Conservation (phyloP, 441 rosid genomes). For the Syzygium syzygioides region DNA sequence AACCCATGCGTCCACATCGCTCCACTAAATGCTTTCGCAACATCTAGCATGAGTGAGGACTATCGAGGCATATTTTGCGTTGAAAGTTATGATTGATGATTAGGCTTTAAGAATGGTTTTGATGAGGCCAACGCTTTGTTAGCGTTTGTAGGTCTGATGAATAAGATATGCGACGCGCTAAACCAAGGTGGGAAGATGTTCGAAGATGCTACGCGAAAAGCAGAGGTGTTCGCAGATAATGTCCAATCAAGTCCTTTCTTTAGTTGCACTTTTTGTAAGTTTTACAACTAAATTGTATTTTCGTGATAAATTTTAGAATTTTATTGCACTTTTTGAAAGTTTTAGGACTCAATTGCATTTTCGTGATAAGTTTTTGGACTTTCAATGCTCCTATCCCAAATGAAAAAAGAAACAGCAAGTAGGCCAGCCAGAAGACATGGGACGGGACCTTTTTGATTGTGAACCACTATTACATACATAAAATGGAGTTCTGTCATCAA, state of each 20-base stretch:
- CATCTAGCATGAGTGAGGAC: not conserved
- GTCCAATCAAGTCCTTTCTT: not conserved
- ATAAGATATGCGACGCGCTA: too few relatives aligned
- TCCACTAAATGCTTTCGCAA: too few relatives aligned
- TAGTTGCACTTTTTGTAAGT: too few relatives aligned
- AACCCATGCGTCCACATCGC: not conserved
- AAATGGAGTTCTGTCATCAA: not conserved
- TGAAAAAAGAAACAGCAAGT: not conserved
- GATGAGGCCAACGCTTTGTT: not conserved
- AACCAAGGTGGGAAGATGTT: too few relatives aligned
- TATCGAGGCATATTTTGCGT: not conserved
- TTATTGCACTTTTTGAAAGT: too few relatives aligned
- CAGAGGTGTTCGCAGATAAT: not conserved
- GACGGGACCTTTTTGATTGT: too few relatives aligned
- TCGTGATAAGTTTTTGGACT: too few relatives aligned
- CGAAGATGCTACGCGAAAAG: not conserved
- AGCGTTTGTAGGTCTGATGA: not conserved
- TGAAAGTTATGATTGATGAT: not conserved
- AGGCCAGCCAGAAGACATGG: not conserved
- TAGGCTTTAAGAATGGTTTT: not conserved
- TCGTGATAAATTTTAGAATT: too few relatives aligned
- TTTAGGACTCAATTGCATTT: too few relatives aligned
- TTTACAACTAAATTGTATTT: accelerated
- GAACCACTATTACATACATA: too few relatives aligned
- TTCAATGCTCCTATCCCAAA: too few relatives aligned